Base-by-base conservation (phyloP, 495 filamentous ascomycete species). In the Penicillium alfredii region DNA sequence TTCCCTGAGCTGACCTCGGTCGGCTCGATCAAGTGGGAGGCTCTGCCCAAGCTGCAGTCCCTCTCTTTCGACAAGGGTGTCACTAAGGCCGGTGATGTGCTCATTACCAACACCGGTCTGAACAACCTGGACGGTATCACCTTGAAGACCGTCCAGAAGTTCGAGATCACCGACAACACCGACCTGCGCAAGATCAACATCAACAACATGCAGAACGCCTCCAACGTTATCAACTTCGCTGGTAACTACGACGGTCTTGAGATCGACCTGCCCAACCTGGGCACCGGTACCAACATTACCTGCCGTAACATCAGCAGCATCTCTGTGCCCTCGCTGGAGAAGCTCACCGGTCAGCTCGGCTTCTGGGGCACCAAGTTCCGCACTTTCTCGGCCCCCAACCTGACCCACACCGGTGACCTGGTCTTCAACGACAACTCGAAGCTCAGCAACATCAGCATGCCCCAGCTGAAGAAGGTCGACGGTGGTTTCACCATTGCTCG, bases 401-500 rank as follows among this genome's bases (percentile, higher is more conserved):
- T 99, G 39, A 95, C 86, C 42, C 42, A 62, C 19, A 77, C 84
- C 40, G 84, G 80, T 49, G 82, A 85, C 43, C 63, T 94, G 34
- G 75, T 84, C 29, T 84, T 97, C 64, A 80, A 84, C 52, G 77
- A 74, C 69, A 96, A 96, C 76, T 50, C 55, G 30, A 53, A 73
- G 26, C 67, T 99, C 36, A 70, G 66, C 53, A 94, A 93, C 71
- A 74, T 96, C 64, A 74, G 79, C 31, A 68, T 94, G 51, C 77
- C 82, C 30, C 17, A 44, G 19, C 69, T 99, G 33, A 77, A 66
- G 43, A 71, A 56, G 13, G 71, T 96, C 52, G 77, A 76, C 43
- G 88, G 83, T 68, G 85, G 80, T 52, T 77, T 92, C 63, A 72
- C 81, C 42, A 77, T 97, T 53, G 80, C 81, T 58, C 93, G 93